phyloP scores from a whole-genome alignment of 129 eudicot species.

The Flaveria robusta region DNA sequence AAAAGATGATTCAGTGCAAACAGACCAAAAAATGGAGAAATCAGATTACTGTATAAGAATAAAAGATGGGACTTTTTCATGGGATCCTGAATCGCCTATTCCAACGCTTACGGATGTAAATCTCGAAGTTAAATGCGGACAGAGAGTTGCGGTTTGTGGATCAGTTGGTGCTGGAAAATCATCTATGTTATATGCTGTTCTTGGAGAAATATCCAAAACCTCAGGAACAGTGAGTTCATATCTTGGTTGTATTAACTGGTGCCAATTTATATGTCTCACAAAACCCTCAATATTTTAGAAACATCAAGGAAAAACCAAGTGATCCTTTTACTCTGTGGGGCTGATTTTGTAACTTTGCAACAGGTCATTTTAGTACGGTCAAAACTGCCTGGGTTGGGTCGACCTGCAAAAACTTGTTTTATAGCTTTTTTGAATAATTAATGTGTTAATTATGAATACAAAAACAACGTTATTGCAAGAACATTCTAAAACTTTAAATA shows the following conservation, averaged over 20 bases:
- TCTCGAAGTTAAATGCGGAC: constrained; percentile 38
- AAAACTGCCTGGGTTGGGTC: too few species aligned
- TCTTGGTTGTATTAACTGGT: neutral
- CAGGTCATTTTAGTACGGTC: too few species aligned
- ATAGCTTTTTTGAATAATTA: too few species aligned
- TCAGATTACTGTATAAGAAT: constrained; percentile 34
- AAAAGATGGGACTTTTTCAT: constrained; percentile 39
- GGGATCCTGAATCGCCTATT: constrained; percentile 49
- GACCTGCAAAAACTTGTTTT: too few species aligned
- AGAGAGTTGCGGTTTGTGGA: constrained; percentile 64
- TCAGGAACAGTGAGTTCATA: constrained; percentile 55
- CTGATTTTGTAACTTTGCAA: too few species aligned
- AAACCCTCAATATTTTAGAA: too few species aligned
- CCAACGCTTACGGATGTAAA: constrained; percentile 40
- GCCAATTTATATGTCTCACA: too few species aligned
- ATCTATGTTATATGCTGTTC: constrained; percentile 54
- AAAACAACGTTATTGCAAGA: too few species aligned
- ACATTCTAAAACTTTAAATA: too few species aligned
- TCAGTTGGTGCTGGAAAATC: constrained; percentile 78
- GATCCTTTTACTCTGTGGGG: too few species aligned
- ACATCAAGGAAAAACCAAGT: too few species aligned
- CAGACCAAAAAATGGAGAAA: constrained; percentile 3
- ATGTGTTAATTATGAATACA: too few species aligned
- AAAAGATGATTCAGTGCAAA: constrained; percentile 22
- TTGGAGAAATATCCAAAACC: constrained; percentile 62